These are phyloP conservation scores for Pelargonium cotyledonis DNA, from an alignment of 441 rosid genomes.

Conservation along the genomic window DNA sequence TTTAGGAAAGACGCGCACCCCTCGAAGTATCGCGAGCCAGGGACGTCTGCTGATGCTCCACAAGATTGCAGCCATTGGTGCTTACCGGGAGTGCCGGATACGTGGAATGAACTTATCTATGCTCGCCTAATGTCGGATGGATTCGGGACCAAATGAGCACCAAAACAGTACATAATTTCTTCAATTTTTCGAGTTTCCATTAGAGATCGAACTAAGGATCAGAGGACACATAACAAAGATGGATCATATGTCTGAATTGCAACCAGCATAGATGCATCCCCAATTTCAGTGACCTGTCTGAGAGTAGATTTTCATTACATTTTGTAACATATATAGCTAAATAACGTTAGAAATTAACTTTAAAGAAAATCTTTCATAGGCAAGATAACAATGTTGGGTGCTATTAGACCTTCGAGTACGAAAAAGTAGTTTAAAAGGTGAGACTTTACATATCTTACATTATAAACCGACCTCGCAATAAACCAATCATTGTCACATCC, in stretches of 20 bases:
- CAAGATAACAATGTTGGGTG: no score
- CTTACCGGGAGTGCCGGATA: constrained; percentile 66
- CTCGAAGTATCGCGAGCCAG: constrained; percentile 50
- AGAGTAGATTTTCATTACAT: constrained; percentile 6
- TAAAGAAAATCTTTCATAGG: no score
- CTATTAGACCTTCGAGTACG: no score
- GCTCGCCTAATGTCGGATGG: constrained; percentile 51
- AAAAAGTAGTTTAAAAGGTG: no score
- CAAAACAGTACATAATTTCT: constrained; percentile 27
- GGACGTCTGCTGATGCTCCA: constrained; percentile 49
- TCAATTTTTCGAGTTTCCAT: constrained; percentile 87
- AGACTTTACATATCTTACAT: no score
- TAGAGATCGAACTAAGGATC: constrained; percentile 39
- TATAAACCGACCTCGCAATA: no score
- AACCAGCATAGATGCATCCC: constrained; percentile 93
- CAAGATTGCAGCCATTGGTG: constrained; percentile 93
- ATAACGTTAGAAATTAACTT: no score
- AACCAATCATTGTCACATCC: no score
- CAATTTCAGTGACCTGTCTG: constrained; percentile 83
- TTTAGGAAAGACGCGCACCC: constrained; percentile 66
- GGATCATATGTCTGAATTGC: constrained; percentile 93
- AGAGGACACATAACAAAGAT: constrained; percentile 49
- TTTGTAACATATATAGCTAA: no score
- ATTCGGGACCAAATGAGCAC: constrained; percentile 37
- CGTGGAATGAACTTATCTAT: constrained; percentile 73